Percentiles rank a stretch among this genome's conserved stretches.
Conservation (phyloP, 1,139 yeast species). For the Suhomyces terraborum region DNA sequence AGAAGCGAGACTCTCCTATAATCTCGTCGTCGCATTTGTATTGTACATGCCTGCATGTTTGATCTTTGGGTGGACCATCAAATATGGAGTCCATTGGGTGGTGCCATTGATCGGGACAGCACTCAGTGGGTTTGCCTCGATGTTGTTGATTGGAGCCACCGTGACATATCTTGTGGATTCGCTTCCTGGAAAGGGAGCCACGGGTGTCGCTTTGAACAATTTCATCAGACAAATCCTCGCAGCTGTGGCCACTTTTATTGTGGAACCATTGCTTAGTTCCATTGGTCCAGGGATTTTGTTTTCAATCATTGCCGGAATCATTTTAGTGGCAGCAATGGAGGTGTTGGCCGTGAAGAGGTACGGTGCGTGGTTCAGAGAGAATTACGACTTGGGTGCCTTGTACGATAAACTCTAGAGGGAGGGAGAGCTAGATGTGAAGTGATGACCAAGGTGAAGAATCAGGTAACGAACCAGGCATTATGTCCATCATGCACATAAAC, state of each 20-base stretch:
- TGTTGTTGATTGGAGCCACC: constrained; percentile 82
- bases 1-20: constrained; percentile 78
- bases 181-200: constrained; percentile 85
- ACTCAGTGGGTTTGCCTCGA: constrained; percentile 76
- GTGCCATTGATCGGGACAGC: constrained; percentile 79
- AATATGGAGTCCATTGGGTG: constrained; percentile 69
- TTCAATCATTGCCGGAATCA: constrained; percentile 63
- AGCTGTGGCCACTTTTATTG: constrained; percentile 72
- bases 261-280: constrained; percentile 64
- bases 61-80: constrained; percentile 81
- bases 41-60: constrained; percentile 66
- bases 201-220: constrained; percentile 84
- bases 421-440: too few relatives aligned
- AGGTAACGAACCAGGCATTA: too few relatives aligned
- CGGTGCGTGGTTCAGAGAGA: constrained; percentile 67
- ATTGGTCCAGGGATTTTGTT: constrained; percentile 74
- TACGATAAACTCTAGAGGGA: constrained; percentile 44
- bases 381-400: constrained; percentile 58
- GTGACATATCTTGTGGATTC: constrained; percentile 83
- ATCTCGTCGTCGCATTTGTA: constrained; percentile 64
- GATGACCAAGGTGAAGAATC: background rate
- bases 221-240: constrained; percentile 73
- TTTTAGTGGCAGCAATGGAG: constrained; percentile 45
- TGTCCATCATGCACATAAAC: too few relatives aligned
- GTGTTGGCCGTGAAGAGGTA: constrained; percentile 54